Evolutionary conservation across 257 asterid genomes (phyloP), one percentile per base, ranked within the genome.

Genomic region (Solanum tarijense): DNA sequence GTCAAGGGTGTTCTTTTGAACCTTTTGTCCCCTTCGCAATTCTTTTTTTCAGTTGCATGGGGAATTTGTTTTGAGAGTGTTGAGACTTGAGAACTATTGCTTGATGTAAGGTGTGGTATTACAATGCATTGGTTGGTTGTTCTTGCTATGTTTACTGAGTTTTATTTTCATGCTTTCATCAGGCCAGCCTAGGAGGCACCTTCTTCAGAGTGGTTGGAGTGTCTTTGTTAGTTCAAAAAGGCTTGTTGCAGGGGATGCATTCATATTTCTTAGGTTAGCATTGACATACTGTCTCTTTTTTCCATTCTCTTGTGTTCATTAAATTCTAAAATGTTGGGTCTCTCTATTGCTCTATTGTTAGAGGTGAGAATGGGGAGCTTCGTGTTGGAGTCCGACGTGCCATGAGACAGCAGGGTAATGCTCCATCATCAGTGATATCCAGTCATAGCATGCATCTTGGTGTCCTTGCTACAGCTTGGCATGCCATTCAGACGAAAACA

Each of bases 361-460:
- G 98, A 88, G 98, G 98, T 86, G 98, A 94, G 85, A 92, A 91
- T 85, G 96, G 96, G 88, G 96, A 94, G 86, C 98, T 95, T 86
- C 93, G 98, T 73, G 98, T 95, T 91, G 98, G 98, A 36, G 98
- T 95, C 32, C 91, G 98, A 76, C 92, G 96, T 92, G 91, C 93
- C 72, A 93, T 95, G 98, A 93, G 96, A 89, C 96, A 94, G 73
- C 91, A 88, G 62, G 92, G 90, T 88, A 94, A 94, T 88, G 92
- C 94, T 94, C 95, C 98, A 69, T 94, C 98, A 41, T 94, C 98
- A 75, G 98, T 95, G 87, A 95, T 95, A 88, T 95, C 98, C 39
- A 95, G 98, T 90, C 98, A 95, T 88, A 94, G 96, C 83, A 95
- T 95, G 98, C 98, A 94, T 90, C 93, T 94, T 27, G 98, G 98